These are phyloP conservation scores for Linum lewisii DNA, from an alignment of 345 rosid species.

Conservation along the genomic window DNA sequence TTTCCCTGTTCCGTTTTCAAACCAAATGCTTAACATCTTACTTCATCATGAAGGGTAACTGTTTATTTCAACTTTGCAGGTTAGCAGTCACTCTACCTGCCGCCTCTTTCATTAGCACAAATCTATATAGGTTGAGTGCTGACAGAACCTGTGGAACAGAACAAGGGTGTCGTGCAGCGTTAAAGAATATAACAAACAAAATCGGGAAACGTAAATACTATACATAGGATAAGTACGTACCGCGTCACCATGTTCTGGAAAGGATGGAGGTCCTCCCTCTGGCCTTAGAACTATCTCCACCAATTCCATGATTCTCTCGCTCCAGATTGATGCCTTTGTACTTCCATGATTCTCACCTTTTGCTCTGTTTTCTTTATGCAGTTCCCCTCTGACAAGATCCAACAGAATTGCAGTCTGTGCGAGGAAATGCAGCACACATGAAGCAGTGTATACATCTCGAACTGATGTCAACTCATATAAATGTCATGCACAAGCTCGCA, in stretches of 20 bases:
- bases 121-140: conserved; percentile 80
- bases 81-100: conserved; percentile 35
- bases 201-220: too few relatives aligned
- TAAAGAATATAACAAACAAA: neutral
- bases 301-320: conserved; percentile 44
- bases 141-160: conserved; percentile 53
- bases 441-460: conserved; percentile 3
- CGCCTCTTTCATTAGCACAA: conserved; percentile 45
- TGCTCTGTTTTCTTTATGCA: conserved; percentile 26
- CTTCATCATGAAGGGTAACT: neutral
- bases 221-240: conserved; percentile 26
- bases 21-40: neutral
- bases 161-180: neutral
- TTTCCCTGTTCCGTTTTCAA: conserved; percentile 30
- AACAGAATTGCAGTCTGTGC: conserved; percentile 69
- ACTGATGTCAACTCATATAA: conserved; percentile 2
- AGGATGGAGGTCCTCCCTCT: conserved; percentile 69
- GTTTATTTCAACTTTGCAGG: neutral
- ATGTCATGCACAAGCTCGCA: conserved; percentile 8
- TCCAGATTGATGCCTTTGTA: conserved; percentile 28
- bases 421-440: conserved; percentile 5
- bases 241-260: conserved; percentile 73
- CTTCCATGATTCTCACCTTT: conserved; percentile 20
- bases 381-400: conserved; percentile 54
- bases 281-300: conserved; percentile 71